Percentiles rank a stretch among this genome's conserved stretches.
Conservation (phyloP, 805 yeast genomes). For the Suhomyces canberraensis region DNA sequence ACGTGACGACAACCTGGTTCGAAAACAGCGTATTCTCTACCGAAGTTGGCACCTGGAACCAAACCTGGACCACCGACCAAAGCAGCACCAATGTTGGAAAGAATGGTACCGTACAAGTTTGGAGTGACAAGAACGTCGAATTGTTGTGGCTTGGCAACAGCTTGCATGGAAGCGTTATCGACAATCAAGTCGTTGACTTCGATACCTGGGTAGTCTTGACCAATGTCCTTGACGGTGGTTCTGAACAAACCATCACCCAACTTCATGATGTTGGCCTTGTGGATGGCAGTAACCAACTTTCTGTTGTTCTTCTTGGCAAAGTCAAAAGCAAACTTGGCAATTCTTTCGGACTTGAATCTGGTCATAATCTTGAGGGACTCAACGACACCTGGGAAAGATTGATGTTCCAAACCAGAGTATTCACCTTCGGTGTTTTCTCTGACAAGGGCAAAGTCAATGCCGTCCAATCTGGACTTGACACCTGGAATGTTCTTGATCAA, state of each 20-base stretch:
- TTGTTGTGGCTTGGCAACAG: slow-evolving; percentile 96
- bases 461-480: slow-evolving; percentile 82
- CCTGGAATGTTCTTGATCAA: slow-evolving; percentile 92
- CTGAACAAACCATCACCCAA: slow-evolving; percentile 97
- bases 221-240: slow-evolving; percentile 83
- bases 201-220: slow-evolving; percentile 79
- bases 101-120: slow-evolving; percentile 94
- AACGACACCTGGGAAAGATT: slow-evolving; percentile 95
- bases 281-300: slow-evolving; percentile 91
- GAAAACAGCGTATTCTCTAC: slow-evolving; percentile 95
- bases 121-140: slow-evolving; percentile 98
- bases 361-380: slow-evolving; percentile 96
- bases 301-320: slow-evolving; percentile 91
- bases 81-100: slow-evolving; percentile 98
- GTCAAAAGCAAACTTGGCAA: slow-evolving; percentile 96
- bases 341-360: slow-evolving; percentile 91
- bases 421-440: slow-evolving; percentile 99
- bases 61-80: slow-evolving; percentile 97
- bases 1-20: slow-evolving; percentile 99
- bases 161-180: slow-evolving; percentile 99
- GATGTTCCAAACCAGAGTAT: slow-evolving; percentile 97
- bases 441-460: slow-evolving; percentile 88
- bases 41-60: slow-evolving; percentile 97
- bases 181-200: slow-evolving; percentile 90
- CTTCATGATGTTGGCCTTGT: slow-evolving; percentile 99